Evolutionary conservation across 129 eudicot genomes (phyloP), one percentile per base, ranked within the genome.

Genomic region (Centaurea solstitialis): DNA sequence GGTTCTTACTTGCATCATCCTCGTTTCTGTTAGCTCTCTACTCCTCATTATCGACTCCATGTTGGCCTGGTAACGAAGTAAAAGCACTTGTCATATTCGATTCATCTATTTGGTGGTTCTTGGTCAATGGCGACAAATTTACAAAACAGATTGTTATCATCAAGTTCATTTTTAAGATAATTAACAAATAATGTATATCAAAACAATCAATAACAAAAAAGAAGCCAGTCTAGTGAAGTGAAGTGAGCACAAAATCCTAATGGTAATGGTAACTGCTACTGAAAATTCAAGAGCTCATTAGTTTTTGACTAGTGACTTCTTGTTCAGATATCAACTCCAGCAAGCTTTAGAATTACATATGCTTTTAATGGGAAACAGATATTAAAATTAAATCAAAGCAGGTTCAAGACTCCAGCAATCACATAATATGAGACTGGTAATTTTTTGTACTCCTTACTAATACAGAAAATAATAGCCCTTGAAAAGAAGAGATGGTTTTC

Each of bases 1-100:
- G 23, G 22, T 59, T 76, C 98, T 89, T 89, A 95, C 99, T 91
- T 95, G 99, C 97, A 93, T 95, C 99, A 95, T 95, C 84, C 99
- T 86, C 72, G 99, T 95, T 89, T 95, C 99, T 35, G 97, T 85
- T 73, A 95, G 88, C 81, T 95, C 99, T 86, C 99, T 92, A 74
- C 81, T 95, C 80, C 99, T 92, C 97, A 93, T 89, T 68, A 93
- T 83, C 70, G 98, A 79, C 79, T 95, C 99, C 98, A 88, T 95
- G 86, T 85, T 95, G 72, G 91, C 99, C 99, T 92, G 90, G 81
- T 78, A 30, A 73, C 3, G 76, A 69, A 76, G 77, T 30, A 76
- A 82, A 23, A 79, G 39, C 24, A 35, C 71, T 40, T 8, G 67
- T 72, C 41, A 64, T 11, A 77, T 74, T 37, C 35, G 74, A 37